Evolutionary conservation across 106 monocot species (phyloP), one percentile per base, ranked within the genome.

Genomic region (Iris macrosiphon): DNA sequence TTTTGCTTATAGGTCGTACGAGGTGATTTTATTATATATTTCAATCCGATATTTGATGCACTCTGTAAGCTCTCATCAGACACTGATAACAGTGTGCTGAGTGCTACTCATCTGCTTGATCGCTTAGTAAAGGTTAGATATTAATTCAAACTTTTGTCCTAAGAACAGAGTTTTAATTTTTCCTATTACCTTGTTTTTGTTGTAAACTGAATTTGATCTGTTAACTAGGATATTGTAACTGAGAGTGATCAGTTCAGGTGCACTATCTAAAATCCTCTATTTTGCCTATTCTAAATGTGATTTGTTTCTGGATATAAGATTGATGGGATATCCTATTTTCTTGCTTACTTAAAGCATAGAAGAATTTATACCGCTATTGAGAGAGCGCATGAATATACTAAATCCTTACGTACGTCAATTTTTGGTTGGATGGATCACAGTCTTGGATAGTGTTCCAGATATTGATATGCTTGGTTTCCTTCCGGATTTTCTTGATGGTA

Each of bases 401-500:
- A 93, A 79, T 56, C 87, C 92, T 39, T 80, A 62, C 63, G 92
- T 93, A 7, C 75, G 92, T 0, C 92, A 93, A 56, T 93, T 93
- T 72, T 69, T 93, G 83, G 92, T 93, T 49, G 87, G 92, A 37
- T 93, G 92, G 92, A 93, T 93, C 50, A 93, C 92, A 12, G 92
- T 93, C 8, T 65, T 93, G 49, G 92, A 93, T 56, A 87, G 87
- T 63, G 87, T 80, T 40, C 92, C 92, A 57, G 92, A 93, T 66
- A 93, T 93, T 75, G 92, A 93, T 61, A 93, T 93, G 92, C 87
- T 93, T 71, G 92, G 92, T 62, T 93, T 93, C 57, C 92, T 93
- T 59, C 92, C 92, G 45, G 92, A 93, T 83, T 87, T 93, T 72
- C 92, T 93, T 72, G 92, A 87, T 80, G 92, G 92, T 93, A 86